Evolutionary conservation across 345 rosid species (phyloP).

Genomic region (Tarenaya hassleriana): DNA sequence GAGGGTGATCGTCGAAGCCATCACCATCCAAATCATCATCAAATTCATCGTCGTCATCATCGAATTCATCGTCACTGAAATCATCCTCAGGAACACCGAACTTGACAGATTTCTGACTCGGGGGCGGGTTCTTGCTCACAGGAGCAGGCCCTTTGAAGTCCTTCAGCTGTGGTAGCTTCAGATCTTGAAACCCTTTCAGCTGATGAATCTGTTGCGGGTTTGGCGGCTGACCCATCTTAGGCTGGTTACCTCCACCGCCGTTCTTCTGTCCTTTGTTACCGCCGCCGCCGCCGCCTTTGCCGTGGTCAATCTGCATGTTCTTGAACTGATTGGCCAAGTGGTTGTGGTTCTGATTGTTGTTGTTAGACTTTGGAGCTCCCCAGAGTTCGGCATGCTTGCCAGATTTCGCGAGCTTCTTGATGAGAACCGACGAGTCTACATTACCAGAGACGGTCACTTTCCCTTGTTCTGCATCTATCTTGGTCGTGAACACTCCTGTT

Average conservation of each 20-base stretch:
- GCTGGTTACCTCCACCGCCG: constrained; percentile 26
- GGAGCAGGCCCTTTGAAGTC: constrained; percentile 44
- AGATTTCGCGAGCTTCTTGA: constrained; percentile 83
- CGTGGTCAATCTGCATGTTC: constrained; percentile 65
- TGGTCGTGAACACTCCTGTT: constrained; percentile 68
- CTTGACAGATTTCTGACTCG: constrained; percentile 44
- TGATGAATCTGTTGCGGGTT: constrained; percentile 53
- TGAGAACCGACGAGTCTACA: constrained; percentile 54
- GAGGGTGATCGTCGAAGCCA: constrained; percentile 39
- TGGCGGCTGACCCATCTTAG: constrained; percentile 36
- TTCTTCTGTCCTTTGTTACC: constrained; percentile 42
- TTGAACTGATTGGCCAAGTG: constrained; percentile 56
- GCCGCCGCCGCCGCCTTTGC: constrained; percentile 43
- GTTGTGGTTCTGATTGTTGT: constrained; percentile 43
- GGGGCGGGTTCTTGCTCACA: constrained; percentile 26
- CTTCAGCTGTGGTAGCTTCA: constrained; percentile 57
- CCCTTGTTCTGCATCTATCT: constrained; percentile 74
- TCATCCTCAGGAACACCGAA: constrained; percentile 44
- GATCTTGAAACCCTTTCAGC: constrained; percentile 59
- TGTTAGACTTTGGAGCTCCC: constrained; percentile 57
- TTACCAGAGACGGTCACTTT: constrained; percentile 80
- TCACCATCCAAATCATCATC: constrained; percentile 47
- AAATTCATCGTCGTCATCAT: constrained; percentile 30
- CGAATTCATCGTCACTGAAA: constrained; percentile 30
- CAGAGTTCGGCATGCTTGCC: constrained; percentile 93